Base-by-base conservation (phyloP, 768 basidiomycete genomes). In the Mycena galericulata region DNA sequence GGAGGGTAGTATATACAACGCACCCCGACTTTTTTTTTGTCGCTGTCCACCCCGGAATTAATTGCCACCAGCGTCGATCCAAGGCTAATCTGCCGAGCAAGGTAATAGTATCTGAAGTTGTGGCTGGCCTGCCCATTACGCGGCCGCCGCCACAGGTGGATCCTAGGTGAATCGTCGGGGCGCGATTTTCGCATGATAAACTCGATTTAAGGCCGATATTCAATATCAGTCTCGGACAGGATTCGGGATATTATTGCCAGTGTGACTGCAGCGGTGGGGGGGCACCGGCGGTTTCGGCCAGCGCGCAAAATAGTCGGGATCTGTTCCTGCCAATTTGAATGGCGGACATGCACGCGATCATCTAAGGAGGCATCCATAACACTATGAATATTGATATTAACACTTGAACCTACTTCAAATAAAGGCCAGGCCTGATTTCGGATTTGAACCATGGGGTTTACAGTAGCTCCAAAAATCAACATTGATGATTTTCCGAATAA, bases 81-180 rank as follows among this genome's bases (percentile, higher is more conserved):
- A 47, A 56, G 43, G 41, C 24, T 57, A 43, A n/a, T 29, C n/a
- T 26, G 63, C 29, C 22, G 53, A 8, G n/a, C 30, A 8, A 20
- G 9, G 12, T 38, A 18, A 6, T 15, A 3, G 8, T 34, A 22
- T 5, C 36, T 54, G 20, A 22, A 36, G 22, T n/a, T n/a, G 43
- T 27, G 27, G 26, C 27, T 17, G 30, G 32, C 41, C n/a, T 65
- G 14, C 64, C 14, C 51, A 53, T 53, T 66, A 66, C 57, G 30
- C 10, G 40, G 56, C 27, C 38, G 49, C 47, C 56, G 56, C 64
- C 56, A 58, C 64, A 65, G 55, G 65, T 58, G 55, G 63, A 65
- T 65, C 64, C 22, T 58, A 43, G 64, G 56, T 11, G 50, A 65
- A 59, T 53, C 57, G 57, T 66, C 57, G 57, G 64, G 46, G 30